phyloP scores from a whole-genome alignment of 257 asterid genomes.

The Henckelia pumila region DNA sequence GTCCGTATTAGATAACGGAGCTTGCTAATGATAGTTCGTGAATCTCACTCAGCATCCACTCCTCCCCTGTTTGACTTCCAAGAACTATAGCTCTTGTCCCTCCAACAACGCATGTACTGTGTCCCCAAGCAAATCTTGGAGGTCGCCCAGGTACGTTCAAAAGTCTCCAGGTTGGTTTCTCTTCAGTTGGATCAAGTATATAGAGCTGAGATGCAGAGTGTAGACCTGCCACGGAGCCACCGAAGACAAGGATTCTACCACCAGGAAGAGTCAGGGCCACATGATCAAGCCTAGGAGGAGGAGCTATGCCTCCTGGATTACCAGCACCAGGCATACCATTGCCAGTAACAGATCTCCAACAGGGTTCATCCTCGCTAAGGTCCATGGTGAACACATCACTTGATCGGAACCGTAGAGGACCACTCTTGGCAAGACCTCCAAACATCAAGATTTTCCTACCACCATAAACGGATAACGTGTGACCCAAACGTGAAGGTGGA shows the following conservation, averaged over 20 bases:
- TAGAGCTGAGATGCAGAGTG: constrained; percentile 96
- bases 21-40: constrained; percentile 84
- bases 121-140: constrained; percentile 95
- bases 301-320: constrained; percentile 91
- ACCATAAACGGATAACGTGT: constrained; percentile 73
- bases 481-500: constrained; percentile 93
- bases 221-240: constrained; percentile 96
- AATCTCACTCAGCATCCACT: constrained; percentile 90
- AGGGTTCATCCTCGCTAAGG: constrained; percentile 80
- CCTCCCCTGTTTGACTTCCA: constrained; percentile 95
- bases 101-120: constrained; percentile 85
- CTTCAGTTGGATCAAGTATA: constrained; percentile 90
- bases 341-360: constrained; percentile 90
- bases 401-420: constrained; percentile 83
- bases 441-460: constrained; percentile 89
- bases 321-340: constrained; percentile 95
- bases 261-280: constrained; percentile 95
- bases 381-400: constrained; percentile 96
- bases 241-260: constrained; percentile 76
- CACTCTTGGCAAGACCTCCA: constrained; percentile 83
- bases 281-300: constrained; percentile 95
- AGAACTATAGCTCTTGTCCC: constrained; percentile 91
- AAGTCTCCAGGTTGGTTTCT: constrained; percentile 96
- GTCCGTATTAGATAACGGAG: constrained; percentile 32
- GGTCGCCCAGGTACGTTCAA: constrained; percentile 81